These are phyloP conservation scores for Paragyromitra xinjiangensis DNA, from an alignment of 495 filamentous ascomycete genomes.

Conservation along the genomic window DNA sequence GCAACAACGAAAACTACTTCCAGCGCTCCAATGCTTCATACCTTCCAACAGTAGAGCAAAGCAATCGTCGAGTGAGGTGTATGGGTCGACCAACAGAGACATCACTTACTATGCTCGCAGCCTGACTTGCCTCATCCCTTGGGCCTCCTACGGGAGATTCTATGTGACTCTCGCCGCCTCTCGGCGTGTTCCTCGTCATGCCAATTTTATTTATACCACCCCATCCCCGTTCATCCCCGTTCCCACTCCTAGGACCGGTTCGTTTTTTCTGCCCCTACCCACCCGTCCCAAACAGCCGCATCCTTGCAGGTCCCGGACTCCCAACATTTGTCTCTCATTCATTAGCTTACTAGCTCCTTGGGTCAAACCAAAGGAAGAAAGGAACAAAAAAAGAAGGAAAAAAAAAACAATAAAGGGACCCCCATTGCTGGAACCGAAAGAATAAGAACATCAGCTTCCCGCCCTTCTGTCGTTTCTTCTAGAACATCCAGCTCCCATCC, in stretches of 20 bases:
- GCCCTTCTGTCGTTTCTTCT: constrained; percentile 51
- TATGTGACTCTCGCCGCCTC: constrained; percentile 43
- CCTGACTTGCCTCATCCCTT: constrained; percentile 26
- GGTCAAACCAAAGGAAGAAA: constrained; percentile 40
- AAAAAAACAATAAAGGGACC: constrained; percentile 42
- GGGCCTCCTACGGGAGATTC: constrained; percentile 18
- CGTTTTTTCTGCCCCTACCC: constrained; percentile 47
- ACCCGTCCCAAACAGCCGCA: constrained; percentile 52
- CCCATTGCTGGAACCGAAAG: constrained; percentile 47
- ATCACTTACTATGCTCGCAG: constrained; percentile 29
- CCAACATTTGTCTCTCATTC: constrained; percentile 56
- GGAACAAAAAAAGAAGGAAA: constrained; percentile 25
- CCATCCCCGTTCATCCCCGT: constrained; percentile 44
- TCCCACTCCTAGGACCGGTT: constrained; percentile 47
- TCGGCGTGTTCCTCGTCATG: constrained; percentile 39
- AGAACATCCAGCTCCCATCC: constrained; percentile 47
- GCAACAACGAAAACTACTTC: constrained; percentile 36
- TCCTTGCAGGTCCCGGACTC: constrained; percentile 54
- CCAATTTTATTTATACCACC: constrained; percentile 54
- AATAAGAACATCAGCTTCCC: constrained; percentile 53
- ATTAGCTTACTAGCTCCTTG: constrained; percentile 55
- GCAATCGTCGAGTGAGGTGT: constrained; percentile 43
- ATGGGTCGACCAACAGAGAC: constrained; percentile 34
- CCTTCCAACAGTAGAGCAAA: constrained; percentile 30
- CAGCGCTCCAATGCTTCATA: constrained; percentile 11